Conservation (phyloP, 2,329 filamentous ascomycete genomes). For the Paecilomyces fulvus region DNA sequence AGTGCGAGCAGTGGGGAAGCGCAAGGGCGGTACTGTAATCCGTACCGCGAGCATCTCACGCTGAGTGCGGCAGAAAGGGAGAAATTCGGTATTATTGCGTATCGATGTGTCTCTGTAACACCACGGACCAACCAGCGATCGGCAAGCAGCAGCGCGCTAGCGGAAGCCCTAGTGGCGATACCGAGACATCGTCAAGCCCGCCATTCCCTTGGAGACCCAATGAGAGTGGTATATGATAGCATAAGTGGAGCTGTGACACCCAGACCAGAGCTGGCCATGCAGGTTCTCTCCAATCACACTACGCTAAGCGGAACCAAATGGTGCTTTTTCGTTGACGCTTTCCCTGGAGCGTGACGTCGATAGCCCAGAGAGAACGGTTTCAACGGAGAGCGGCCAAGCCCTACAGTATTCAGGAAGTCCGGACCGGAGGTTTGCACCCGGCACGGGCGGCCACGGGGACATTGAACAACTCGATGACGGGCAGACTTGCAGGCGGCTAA, state of each 20-base stretch:
- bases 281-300: neutral
- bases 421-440: neutral
- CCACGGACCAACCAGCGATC: neutral
- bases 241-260: neutral
- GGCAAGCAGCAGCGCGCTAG: neutral
- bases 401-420: neutral
- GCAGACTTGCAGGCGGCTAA: neutral
- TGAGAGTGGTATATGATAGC: neutral
- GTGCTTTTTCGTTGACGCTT: neutral
- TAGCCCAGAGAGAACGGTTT: neutral
- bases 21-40: neutral
- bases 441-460: neutral
- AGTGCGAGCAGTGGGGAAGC: neutral
- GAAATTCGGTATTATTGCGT: neutral
- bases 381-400: neutral
- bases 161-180: conserved; percentile 4
- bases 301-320: neutral
- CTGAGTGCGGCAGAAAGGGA: neutral
- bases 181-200: neutral
- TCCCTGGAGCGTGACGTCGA: neutral
- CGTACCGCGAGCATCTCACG: neutral
- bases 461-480: neutral
- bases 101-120: neutral
- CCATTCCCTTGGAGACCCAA: neutral
- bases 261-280: neutral